These are phyloP conservation scores for Diaporthe sp. DNA, from an alignment of 2,329 filamentous ascomycete species.

Conservation along the genomic window DNA sequence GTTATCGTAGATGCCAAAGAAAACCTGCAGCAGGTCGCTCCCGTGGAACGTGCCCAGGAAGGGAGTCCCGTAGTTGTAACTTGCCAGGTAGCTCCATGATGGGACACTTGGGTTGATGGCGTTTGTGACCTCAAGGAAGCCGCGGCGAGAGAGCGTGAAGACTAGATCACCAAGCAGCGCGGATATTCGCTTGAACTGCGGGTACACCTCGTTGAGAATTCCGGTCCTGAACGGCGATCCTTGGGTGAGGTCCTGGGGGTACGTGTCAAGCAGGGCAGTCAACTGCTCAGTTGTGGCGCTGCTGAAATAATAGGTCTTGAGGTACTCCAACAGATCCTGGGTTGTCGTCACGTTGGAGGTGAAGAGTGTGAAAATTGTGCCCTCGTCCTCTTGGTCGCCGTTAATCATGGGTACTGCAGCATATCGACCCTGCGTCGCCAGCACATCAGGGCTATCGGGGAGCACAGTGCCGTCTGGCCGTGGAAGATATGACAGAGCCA, in stretches of 20 bases:
- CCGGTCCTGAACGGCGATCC: conserved; percentile 82
- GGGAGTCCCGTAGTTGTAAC: conserved; percentile 78
- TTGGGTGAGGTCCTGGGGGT: conserved; percentile 65
- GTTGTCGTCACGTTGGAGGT: conserved; percentile 76
- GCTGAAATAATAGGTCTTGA: conserved; percentile 71
- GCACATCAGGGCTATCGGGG: conserved; percentile 71
- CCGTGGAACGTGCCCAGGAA: conserved; percentile 83
- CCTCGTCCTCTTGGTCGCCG: conserved; percentile 85
- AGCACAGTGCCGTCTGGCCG: conserved; percentile 77
- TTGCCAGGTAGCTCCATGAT: conserved; percentile 80
- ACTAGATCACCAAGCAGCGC: conserved; percentile 81
- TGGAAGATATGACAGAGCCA: conserved; percentile 80
- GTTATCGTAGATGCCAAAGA: conserved; percentile 73
- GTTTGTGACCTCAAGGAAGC: conserved; percentile 66
- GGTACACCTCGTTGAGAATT: conserved; percentile 77
- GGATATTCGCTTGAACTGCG: conserved; percentile 81
- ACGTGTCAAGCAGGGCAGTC: conserved; percentile 69
- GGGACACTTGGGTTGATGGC: conserved; percentile 68
- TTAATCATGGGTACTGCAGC: conserved; percentile 66
- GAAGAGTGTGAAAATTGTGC: conserved; percentile 79
- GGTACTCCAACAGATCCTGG: conserved; percentile 70
- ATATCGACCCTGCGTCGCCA: conserved; percentile 64
- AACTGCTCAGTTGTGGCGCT: conserved; percentile 65
- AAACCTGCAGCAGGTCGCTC: conserved; percentile 77
- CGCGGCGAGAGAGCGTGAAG: conserved; percentile 79